phyloP scores from a whole-genome alignment of 2,329 filamentous ascomycete species.

The Ascochyta viciae-villosae region DNA sequence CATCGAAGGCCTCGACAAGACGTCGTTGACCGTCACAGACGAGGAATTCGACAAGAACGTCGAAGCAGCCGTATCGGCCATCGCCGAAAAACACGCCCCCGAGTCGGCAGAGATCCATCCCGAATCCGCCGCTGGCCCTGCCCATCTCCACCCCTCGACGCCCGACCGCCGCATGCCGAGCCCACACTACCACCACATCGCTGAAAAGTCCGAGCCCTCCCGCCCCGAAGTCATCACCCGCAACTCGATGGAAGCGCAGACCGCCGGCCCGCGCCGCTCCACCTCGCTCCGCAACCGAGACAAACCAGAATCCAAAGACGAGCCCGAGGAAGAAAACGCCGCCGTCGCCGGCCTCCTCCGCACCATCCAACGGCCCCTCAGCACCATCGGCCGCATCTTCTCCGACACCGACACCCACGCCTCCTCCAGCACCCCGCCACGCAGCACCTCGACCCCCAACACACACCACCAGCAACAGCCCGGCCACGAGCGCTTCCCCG shows the following conservation, averaged over 20 bases:
- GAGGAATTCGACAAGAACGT: constrained; percentile 96
- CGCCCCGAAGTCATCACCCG: constrained; percentile 65
- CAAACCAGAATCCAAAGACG: constrained; percentile 29
- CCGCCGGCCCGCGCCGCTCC: constrained; percentile 63
- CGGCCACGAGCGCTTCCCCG: constrained; percentile 47
- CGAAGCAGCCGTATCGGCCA: constrained; percentile 93
- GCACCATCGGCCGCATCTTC: constrained; percentile 93
- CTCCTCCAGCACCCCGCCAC: constrained; percentile 51
- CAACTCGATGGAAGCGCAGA: constrained; percentile 66
- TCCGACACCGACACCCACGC: constrained; percentile 66
- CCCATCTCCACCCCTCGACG: constrained; percentile 27
- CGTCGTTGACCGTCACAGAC: constrained; percentile 89
- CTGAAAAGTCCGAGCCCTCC: constrained; percentile 58
- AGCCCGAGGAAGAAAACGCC: constrained; percentile 72
- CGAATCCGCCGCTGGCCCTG: constrained; percentile 23
- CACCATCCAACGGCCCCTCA: constrained; percentile 89
- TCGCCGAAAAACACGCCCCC: constrained; percentile 83
- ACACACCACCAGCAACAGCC: constrained; percentile 49
- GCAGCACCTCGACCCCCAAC: constrained; percentile 55
- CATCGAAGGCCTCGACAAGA: constrained; percentile 94
- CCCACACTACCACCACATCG: constrained; percentile 53
- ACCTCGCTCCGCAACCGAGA: constrained; percentile 58
- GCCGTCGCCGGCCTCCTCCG: constrained; percentile 85
- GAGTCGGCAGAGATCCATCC: constrained; percentile 39
- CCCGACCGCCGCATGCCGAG: constrained; percentile 50